A percentile compares a stretch with the other conserved stretches of the same genome.
These are phyloP conservation scores for Haplographium delicatum DNA, from an alignment of 495 filamentous ascomycete species.

Conservation along the genomic window DNA sequence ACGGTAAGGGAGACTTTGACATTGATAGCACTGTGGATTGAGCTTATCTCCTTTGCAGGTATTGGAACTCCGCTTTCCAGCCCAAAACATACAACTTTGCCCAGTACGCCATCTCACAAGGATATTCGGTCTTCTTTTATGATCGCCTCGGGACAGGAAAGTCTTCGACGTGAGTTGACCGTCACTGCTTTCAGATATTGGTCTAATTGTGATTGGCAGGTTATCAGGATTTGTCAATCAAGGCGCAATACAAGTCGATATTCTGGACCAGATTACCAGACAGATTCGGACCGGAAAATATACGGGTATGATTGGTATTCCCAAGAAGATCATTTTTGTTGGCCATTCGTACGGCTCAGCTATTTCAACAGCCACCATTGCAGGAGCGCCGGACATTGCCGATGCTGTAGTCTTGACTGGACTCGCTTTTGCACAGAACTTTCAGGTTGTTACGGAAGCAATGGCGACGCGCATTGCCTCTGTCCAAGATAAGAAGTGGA, in stretches of 20 bases:
- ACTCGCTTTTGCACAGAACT: background rate
- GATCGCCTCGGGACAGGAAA: conserved; percentile 55
- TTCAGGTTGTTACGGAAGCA: background rate
- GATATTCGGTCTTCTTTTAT: conserved; percentile 49
- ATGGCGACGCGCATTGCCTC: conserved; percentile 1
- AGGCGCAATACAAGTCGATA: background rate
- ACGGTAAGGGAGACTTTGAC: background rate
- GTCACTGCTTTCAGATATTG: background rate
- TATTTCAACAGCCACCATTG: conserved; percentile 33
- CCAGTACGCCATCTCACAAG: conserved; percentile 41
- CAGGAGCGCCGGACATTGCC: background rate
- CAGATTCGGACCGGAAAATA: conserved; percentile 6
- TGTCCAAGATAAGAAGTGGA: conserved; percentile 1
- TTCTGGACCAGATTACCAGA: conserved; percentile 3
- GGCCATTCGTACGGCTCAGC: conserved; percentile 50
- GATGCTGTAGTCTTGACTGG: conserved; percentile 13
- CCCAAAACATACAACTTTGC: conserved; percentile 50
- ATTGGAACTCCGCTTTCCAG: conserved; percentile 53
- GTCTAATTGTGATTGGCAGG: conserved; percentile 3
- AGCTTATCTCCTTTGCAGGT: conserved; percentile 29
- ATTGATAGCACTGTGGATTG: background rate
- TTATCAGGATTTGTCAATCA: conserved; percentile 10
- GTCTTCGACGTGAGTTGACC: conserved; percentile 36
- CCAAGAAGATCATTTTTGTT: conserved; percentile 46
- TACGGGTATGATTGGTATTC: conserved; percentile 15